phyloP scores from a whole-genome alignment of 139 green algal species.

The Chlorella sp. region DNA sequence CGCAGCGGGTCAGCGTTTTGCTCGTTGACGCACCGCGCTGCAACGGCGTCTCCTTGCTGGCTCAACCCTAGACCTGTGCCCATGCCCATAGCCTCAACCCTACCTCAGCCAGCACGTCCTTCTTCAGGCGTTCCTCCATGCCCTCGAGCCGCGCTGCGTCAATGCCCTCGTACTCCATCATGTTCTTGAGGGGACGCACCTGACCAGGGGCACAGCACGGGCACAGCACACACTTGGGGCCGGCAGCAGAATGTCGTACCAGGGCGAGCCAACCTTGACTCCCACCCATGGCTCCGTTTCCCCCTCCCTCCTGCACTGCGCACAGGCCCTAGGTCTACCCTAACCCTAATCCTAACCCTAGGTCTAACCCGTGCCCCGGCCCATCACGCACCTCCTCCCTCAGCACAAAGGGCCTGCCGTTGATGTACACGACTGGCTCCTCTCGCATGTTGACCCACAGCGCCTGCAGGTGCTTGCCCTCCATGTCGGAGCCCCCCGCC shows the following conservation, averaged over 20 bases:
- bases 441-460: conserved; percentile 95
- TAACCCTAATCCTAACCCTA: too few species aligned
- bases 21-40: too few species aligned
- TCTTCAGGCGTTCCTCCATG: conserved; percentile 89
- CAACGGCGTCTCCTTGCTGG: too few species aligned
- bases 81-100: too few species aligned
- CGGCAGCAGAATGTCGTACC: too few species aligned
- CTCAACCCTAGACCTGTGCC: too few species aligned
- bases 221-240: not conserved
- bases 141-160: conserved; percentile 64
- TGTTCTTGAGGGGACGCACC: conserved; percentile 85
- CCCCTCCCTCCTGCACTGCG: too few species aligned
- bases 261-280: too few species aligned
- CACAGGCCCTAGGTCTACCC: too few species aligned
- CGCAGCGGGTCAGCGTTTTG: too few species aligned
- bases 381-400: conserved; percentile 64
- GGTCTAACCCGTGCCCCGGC: too few species aligned
- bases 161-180: conserved; percentile 93
- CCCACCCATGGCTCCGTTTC: too few species aligned
- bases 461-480: conserved; percentile 14
- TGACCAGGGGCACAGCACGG: not conserved
- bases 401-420: conserved; percentile 88
- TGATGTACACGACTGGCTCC: conserved; percentile 93
- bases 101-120: conserved; percentile 80
- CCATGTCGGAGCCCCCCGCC: not conserved